Percentiles rank a stretch among this genome's conserved stretches.
Evolutionary conservation across 139 green algal genomes (phyloP).

Genomic region (Picochlorum sp.): DNA sequence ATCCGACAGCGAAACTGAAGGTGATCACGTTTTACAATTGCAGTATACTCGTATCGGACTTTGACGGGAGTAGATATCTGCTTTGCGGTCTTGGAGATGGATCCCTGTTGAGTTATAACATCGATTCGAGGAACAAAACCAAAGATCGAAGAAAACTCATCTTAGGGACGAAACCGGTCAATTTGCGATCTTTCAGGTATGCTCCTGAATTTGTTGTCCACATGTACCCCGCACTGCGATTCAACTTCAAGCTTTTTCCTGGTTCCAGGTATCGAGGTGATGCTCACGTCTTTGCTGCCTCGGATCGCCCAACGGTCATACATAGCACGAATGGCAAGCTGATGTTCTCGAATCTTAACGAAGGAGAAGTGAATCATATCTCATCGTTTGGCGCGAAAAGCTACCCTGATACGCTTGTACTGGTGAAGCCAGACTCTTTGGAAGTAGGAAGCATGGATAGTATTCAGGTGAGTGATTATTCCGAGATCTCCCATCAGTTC

Average conservation of each 20-base stretch:
- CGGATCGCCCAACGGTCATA: constrained; percentile 91
- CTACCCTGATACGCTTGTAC: constrained; percentile 74
- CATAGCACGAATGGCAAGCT: constrained; percentile 86
- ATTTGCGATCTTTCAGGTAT: constrained; percentile 61
- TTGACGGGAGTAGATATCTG: constrained; percentile 75
- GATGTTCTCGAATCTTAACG: constrained; percentile 95
- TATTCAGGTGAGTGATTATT: constrained; percentile 28
- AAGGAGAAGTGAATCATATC: constrained; percentile 80
- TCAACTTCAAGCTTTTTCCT: not conserved
- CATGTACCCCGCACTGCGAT: not conserved
- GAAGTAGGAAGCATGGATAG: constrained; percentile 85
- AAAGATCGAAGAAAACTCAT: constrained; percentile 69
- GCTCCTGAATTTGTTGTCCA: not conserved
- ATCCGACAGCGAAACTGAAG: too few species aligned
- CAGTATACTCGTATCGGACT: constrained; percentile 66
- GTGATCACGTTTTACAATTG: constrained; percentile 8
- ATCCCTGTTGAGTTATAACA: constrained; percentile 22
- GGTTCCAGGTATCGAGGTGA: constrained; percentile 14
- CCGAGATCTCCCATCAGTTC: too few species aligned
- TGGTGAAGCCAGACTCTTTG: constrained; percentile 65
- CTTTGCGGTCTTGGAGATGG: constrained; percentile 59
- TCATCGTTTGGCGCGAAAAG: constrained; percentile 58
- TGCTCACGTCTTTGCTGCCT: constrained; percentile 82
- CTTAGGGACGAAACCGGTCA: constrained; percentile 88
- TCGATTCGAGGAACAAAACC: constrained; percentile 16